Evolutionary conservation across 1,284 basidiomycete genomes (phyloP).

Genomic region (Moniliophthora roreri): DNA sequence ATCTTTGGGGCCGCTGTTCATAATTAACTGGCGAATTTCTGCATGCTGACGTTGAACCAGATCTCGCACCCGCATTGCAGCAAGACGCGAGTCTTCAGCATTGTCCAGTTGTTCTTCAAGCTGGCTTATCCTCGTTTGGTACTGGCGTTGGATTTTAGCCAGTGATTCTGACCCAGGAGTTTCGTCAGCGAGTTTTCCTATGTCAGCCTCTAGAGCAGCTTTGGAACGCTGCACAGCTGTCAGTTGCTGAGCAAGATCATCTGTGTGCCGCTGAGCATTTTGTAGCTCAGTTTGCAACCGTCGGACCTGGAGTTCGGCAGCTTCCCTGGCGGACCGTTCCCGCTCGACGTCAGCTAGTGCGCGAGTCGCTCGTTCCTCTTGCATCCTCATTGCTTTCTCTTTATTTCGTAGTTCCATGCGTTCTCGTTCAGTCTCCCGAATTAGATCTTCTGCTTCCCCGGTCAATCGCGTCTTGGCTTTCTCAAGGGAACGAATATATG

Average conservation of each 20-base stretch:
- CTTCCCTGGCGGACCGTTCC: conserved; percentile 63
- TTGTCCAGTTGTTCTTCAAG: conserved; percentile 67
- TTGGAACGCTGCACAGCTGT: conserved; percentile 58
- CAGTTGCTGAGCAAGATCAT: conserved; percentile 55
- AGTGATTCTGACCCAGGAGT: conserved; percentile 53
- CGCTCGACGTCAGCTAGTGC: conserved; percentile 62
- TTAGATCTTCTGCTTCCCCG: conserved; percentile 85
- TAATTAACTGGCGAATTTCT: conserved; percentile 66
- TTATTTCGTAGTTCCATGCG: conserved; percentile 64
- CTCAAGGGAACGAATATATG: conserved; percentile 83
- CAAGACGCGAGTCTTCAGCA: conserved; percentile 47
- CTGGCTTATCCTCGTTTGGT: conserved; percentile 63
- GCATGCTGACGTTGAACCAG: conserved; percentile 68
- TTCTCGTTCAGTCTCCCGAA: conserved; percentile 75
- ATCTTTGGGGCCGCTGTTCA: conserved; percentile 57
- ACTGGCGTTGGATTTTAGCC: conserved; percentile 63
- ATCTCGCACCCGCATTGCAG: conserved; percentile 57
- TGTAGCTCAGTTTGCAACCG: conserved; percentile 63
- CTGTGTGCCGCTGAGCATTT: conserved; percentile 48
- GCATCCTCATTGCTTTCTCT: conserved; percentile 61
- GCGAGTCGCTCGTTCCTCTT: conserved; percentile 58
- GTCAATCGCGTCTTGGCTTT: conserved; percentile 77
- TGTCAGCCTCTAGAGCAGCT: conserved; percentile 66
- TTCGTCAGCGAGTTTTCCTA: conserved; percentile 66
- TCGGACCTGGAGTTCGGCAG: conserved; percentile 58